Evolutionary conservation across 495 filamentous ascomycete genomes (phyloP).

Genomic region (Hypoxylon crocopeplum): DNA sequence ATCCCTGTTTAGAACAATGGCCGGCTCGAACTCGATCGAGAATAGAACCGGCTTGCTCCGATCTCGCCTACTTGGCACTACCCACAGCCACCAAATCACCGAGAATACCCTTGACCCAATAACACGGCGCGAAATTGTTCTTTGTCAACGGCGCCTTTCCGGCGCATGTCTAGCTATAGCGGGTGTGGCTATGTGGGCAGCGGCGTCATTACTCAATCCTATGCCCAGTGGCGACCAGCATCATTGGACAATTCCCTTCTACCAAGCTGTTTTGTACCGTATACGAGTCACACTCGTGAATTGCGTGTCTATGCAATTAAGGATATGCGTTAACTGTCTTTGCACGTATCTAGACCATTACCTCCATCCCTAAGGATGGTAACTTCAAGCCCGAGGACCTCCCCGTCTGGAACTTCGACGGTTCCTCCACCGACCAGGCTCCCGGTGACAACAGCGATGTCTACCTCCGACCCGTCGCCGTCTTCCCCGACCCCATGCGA

Average conservation of each 20-base stretch:
- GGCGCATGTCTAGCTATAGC: constrained; percentile 20
- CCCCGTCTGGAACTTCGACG: constrained; percentile 99
- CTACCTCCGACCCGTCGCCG: constrained; percentile 90
- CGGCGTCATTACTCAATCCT: constrained; percentile 19
- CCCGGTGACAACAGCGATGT: constrained; percentile 97
- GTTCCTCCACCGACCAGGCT: constrained; percentile 92
- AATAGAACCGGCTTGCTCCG: constrained; percentile 40
- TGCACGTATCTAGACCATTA: constrained; percentile 71
- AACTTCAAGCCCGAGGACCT: constrained; percentile 73
- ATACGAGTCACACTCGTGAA: too few relatives aligned
- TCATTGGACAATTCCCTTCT: background rate
- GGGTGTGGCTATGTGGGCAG: constrained; percentile 24
- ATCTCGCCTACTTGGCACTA: constrained; percentile 31
- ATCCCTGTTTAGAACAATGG: constrained; percentile 22
- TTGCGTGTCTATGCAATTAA: too few relatives aligned
- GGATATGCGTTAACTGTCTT: constrained; percentile 27
- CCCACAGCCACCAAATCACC: constrained; percentile 18
- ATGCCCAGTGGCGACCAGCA: constrained; percentile 25
- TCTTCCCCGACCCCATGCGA: constrained; percentile 95
- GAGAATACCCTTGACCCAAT: constrained; percentile 20
- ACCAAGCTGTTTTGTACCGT: too few relatives aligned
- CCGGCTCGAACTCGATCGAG: constrained; percentile 25
- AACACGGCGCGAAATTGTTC: constrained; percentile 14
- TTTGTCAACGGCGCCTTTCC: constrained; percentile 23
- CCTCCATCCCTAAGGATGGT: constrained; percentile 61